Conservation (phyloP, 139 green algal genomes). For the Gonium pectorale region DNA sequence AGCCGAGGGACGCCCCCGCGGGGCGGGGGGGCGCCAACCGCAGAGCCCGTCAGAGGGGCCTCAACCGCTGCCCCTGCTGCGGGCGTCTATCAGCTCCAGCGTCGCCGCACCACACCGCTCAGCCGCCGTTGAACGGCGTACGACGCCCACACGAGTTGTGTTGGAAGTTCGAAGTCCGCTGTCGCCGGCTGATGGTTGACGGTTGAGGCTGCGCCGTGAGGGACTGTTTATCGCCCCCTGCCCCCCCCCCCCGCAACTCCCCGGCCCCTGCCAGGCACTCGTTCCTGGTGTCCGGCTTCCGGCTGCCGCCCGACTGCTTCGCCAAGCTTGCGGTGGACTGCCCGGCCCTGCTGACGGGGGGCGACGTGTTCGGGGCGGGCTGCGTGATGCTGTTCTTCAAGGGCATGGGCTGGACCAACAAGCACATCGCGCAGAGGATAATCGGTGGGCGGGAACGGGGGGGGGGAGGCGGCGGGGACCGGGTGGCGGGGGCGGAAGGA, state of each 20-base stretch:
- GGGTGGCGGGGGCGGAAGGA: neutral
- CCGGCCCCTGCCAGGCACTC: neutral
- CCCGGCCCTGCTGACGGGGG: constrained; percentile 12
- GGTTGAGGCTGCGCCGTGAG: no score
- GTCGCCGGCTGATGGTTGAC: no score
- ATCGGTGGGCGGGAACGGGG: neutral
- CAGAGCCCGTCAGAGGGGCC: no score
- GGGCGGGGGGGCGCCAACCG: no score
- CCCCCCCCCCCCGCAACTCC: neutral
- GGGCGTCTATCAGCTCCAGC: no score
- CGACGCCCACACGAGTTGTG: no score
- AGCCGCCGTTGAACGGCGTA: no score
- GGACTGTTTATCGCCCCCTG: neutral
- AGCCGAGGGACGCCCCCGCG: no score
- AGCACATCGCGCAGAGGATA: constrained; percentile 32
- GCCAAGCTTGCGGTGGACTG: constrained; percentile 36
- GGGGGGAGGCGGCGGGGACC: neutral
- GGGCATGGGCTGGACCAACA: constrained; percentile 39
- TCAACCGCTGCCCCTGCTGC: no score
- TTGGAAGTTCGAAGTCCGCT: no score
- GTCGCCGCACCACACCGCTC: no score
- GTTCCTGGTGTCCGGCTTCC: constrained; percentile 24
- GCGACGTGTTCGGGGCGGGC: constrained; percentile 35
- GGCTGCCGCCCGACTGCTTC: constrained; percentile 30
- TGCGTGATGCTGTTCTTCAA: constrained; percentile 45